A percentile compares a stretch with the other conserved stretches of the same genome.
These are phyloP conservation scores for Bassia scoparia DNA, from an alignment of 148 eudicot species.

Conservation along the genomic window DNA sequence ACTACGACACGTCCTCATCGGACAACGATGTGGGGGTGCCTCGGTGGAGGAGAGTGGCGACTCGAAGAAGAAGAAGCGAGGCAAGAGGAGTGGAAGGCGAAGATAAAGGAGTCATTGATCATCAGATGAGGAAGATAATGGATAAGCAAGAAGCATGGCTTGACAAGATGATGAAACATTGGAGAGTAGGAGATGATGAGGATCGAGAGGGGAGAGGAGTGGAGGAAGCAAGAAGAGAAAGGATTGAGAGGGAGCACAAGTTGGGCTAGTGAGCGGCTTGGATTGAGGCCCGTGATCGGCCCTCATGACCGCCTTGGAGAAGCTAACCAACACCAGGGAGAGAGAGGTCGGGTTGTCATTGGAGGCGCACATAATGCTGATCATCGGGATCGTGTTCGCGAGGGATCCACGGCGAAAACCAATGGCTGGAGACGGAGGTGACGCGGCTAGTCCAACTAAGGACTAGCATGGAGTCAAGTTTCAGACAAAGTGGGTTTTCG, in stretches of 20 bases:
- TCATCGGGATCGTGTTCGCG: background rate
- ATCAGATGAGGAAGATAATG: constrained; percentile 78
- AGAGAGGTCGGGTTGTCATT: background rate
- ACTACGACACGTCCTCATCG: constrained; percentile 51
- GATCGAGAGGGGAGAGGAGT: constrained; percentile 64
- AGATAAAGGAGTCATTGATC: constrained; percentile 65
- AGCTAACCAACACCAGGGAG: constrained; percentile 30
- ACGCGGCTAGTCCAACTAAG: constrained; percentile 52
- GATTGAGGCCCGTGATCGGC: constrained; percentile 88
- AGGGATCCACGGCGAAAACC: background rate
- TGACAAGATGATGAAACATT: constrained; percentile 64
- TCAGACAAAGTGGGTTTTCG: constrained; percentile 41
- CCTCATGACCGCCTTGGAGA: constrained; percentile 63
- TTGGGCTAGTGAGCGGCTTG: constrained; percentile 84
- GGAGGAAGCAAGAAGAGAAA: constrained; percentile 74
- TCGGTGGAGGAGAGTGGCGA: constrained; percentile 24
- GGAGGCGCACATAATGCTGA: background rate
- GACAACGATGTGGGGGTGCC: constrained; percentile 32
- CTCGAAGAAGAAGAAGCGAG: constrained; percentile 35
- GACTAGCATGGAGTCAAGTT: constrained; percentile 46
- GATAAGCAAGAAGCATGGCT: constrained; percentile 84
- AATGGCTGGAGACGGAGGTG: constrained; percentile 52
- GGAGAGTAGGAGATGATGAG: constrained; percentile 77
- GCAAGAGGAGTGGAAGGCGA: constrained; percentile 68
- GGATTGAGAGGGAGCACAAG: constrained; percentile 70